Evolutionary conservation across 2,329 filamentous ascomycete species (phyloP), one percentile per base, ranked within the genome.

Genomic region (Penicillium olsonii): DNA sequence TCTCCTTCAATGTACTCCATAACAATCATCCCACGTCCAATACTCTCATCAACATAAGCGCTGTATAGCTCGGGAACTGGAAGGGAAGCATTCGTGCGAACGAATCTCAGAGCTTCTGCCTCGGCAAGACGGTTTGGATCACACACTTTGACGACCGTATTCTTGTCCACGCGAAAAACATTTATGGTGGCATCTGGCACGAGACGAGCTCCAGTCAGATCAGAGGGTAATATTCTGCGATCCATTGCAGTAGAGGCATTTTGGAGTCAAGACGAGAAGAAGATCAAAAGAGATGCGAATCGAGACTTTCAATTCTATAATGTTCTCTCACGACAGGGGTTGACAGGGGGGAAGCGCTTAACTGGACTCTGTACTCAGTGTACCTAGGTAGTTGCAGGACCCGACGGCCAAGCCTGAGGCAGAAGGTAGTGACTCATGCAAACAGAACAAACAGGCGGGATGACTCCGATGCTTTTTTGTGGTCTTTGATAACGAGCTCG

Each of bases 391-490:
- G n/a, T n/a, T n/a, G n/a, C n/a, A n/a, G n/a, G n/a, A n/a, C n/a
- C n/a, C n/a, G n/a, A n/a, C n/a, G n/a, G n/a, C n/a, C n/a, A n/a
- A n/a, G 22, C 37, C 37, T 39, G 14, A 39, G 37, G 37, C 37
- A 39, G 22, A 37, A 10, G 11, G 35, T 51, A 6, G 11, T 50
- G 57, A 55, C 40, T 20, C 6, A 22, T 38, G 42, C 56, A 67
- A 66, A 65, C 54, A 24, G 44, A n/a, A 35, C 43, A 56, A 54
- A 43, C 51, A 55, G 38, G 61, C 56, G 56, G 47, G 42, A 50
- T 62, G 53, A 61, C 55, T 59, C 56, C 54, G 55, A 59, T 54
- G 60, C 63, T 67, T 68, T 67, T 67, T 66, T 63, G 54, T 59
- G 58, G 12, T 14, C 41, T 53, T 51, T 50, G 52, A 55, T 52